These are phyloP conservation scores for Clarkia xantiana DNA, from an alignment of 345 rosid genomes.

Conservation along the genomic window DNA sequence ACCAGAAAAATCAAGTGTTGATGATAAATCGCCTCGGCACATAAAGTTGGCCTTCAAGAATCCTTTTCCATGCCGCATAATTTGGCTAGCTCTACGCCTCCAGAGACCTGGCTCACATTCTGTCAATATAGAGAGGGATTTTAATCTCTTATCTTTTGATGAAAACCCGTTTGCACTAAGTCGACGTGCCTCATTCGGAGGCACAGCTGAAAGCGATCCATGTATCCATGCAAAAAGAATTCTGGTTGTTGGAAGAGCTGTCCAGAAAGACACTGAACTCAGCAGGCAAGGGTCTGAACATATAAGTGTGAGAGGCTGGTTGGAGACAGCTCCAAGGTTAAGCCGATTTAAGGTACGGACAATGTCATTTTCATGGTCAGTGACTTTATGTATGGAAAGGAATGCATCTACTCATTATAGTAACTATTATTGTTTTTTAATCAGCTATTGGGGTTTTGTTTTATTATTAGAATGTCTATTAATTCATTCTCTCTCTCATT, in stretches of 20 bases:
- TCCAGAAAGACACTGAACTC: slow-evolving; percentile 24
- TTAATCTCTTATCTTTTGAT: slow-evolving; percentile 62
- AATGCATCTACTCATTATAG: too few relatives aligned
- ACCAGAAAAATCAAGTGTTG: slow-evolving; percentile 39
- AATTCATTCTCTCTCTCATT: background rate
- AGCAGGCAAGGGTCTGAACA: slow-evolving; percentile 39
- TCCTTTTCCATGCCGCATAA: slow-evolving; percentile 70
- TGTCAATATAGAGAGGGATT: slow-evolving; percentile 49
- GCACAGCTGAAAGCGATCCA: slow-evolving; percentile 45
- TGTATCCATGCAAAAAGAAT: slow-evolving; percentile 86
- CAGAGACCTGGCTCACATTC: slow-evolving; percentile 77
- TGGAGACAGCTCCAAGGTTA: slow-evolving; percentile 71
- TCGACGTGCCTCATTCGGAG: slow-evolving; percentile 79
- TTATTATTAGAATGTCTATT: background rate
- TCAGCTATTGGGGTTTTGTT: too few relatives aligned
- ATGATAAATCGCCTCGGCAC: slow-evolving; percentile 63
- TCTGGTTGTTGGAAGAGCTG: slow-evolving; percentile 52
- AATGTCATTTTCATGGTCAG: too few relatives aligned
- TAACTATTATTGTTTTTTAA: too few relatives aligned
- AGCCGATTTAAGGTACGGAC: slow-evolving; percentile 65
- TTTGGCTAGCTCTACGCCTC: slow-evolving; percentile 72
- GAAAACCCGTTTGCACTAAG: slow-evolving; percentile 77
- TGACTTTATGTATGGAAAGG: too few relatives aligned
- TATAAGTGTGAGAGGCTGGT: slow-evolving; percentile 41
- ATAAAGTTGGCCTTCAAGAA: slow-evolving; percentile 59